phyloP scores from a whole-genome alignment of 2,329 filamentous ascomycete genomes.

The Colletotrichum sp. region DNA sequence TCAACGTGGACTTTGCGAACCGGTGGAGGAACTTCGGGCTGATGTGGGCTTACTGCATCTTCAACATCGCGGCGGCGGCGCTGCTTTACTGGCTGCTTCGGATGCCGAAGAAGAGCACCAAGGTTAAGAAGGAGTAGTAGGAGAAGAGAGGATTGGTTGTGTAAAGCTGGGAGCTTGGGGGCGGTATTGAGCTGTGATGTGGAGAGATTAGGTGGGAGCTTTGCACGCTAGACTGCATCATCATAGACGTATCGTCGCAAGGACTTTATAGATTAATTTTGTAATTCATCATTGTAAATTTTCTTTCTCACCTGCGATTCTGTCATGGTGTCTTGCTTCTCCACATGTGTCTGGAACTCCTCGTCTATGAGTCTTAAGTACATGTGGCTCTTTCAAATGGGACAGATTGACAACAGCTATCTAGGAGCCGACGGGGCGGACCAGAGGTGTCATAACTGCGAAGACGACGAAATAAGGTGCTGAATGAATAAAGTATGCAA shows the following conservation, averaged over 20 bases:
- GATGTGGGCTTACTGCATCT: constrained; percentile 55
- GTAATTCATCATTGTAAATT: not conserved
- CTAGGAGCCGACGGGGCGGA: not conserved
- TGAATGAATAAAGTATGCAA: not conserved
- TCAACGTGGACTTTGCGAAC: constrained; percentile 50
- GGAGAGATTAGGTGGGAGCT: not conserved
- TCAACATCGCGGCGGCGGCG: constrained; percentile 52
- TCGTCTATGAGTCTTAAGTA: rapidly evolving
- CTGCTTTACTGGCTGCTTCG: constrained; percentile 51
- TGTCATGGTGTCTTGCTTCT: not conserved
- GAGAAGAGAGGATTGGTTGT: too few relatives aligned
- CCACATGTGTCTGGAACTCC: rapidly evolving
- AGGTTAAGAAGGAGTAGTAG: not conserved
- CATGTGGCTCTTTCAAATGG: not conserved
- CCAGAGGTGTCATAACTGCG: not conserved
- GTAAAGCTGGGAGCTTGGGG: too few relatives aligned
- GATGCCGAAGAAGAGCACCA: constrained; percentile 28
- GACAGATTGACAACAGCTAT: not conserved
- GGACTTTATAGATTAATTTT: not conserved
- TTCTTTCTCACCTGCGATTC: not conserved
- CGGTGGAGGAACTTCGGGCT: constrained; percentile 63
- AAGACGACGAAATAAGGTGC: not conserved
- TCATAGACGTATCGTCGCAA: not conserved
- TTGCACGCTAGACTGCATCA: not conserved
- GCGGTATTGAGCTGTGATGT: not conserved